Conservation (phyloP, 352 stramenopile species). For the Phytophthora europaea region DNA sequence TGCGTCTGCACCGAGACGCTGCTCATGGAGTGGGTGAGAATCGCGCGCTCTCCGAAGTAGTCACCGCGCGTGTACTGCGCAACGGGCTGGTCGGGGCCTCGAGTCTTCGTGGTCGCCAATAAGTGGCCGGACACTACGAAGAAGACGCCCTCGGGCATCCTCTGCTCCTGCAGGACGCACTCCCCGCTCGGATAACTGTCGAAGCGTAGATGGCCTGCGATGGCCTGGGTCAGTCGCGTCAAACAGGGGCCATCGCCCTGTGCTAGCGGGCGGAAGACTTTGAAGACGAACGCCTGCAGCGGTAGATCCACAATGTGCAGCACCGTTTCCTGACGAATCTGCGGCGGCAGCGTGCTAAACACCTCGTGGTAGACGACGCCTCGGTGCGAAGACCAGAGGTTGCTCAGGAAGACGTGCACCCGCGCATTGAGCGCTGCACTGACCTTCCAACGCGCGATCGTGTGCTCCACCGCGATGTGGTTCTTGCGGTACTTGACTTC, state of each 20-base stretch:
- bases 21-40: slow-evolving; percentile 57
- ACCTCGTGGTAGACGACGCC: slow-evolving; percentile 67
- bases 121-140: slow-evolving; percentile 69
- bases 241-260: slow-evolving; percentile 26
- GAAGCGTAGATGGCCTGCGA: slow-evolving; percentile 49
- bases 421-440: slow-evolving; percentile 47
- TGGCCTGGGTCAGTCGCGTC: slow-evolving; percentile 8
- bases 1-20: slow-evolving; percentile 53
- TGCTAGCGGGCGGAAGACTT: slow-evolving; percentile 36
- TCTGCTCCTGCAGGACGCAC: slow-evolving; percentile 54
- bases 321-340: slow-evolving; percentile 58
- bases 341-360: slow-evolving; percentile 52
- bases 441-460: slow-evolving; percentile 59
- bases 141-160: slow-evolving; percentile 57
- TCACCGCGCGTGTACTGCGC: slow-evolving; percentile 35
- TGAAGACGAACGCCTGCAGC: slow-evolving; percentile 44
- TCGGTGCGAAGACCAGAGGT: slow-evolving; percentile 65
- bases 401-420: slow-evolving; percentile 60
- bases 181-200: slow-evolving; percentile 63
- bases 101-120: slow-evolving; percentile 24
- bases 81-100: slow-evolving; percentile 7
- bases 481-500: slow-evolving; percentile 76
- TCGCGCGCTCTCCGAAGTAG: slow-evolving; percentile 61
- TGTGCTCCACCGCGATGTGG: slow-evolving; percentile 64
- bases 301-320: slow-evolving; percentile 53